phyloP scores from a whole-genome alignment of 148 eudicot species.

The Cornus florida region DNA sequence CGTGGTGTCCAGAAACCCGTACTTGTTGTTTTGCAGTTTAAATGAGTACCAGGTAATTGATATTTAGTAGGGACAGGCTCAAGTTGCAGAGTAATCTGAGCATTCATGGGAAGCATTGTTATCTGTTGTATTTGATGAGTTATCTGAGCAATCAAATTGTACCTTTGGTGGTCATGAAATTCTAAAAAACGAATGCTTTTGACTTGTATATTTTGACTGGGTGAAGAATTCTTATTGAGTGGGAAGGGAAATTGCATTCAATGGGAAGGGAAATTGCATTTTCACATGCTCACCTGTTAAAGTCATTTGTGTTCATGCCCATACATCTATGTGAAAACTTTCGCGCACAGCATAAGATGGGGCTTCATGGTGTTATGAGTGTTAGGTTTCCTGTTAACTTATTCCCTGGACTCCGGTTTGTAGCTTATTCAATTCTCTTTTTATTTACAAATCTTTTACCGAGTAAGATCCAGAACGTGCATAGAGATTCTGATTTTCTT shows the following conservation, averaged over 20 bases:
- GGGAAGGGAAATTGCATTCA: neutral
- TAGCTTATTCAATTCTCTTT: no score
- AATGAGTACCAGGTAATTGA: neutral
- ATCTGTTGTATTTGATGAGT: neutral
- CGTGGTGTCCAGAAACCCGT: neutral
- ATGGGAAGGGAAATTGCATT: conserved; percentile 4
- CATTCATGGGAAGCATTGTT: neutral
- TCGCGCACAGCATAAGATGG: no score
- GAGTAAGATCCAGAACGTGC: neutral
- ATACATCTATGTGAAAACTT: neutral
- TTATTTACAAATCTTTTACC: no score
- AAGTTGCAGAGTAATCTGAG: conserved; percentile 7
- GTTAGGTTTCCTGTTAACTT: neutral
- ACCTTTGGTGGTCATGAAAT: neutral
- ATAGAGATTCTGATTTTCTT: no score
- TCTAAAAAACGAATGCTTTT: neutral
- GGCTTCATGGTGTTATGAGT: no score
- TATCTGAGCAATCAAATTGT: neutral
- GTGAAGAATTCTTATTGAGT: neutral
- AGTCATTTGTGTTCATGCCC: neutral
- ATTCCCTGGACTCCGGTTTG: neutral
- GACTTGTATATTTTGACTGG: neutral
- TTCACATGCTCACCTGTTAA: neutral
- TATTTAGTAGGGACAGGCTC: neutral
- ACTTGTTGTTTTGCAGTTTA: conserved; percentile 5